A percentile compares a stretch with the other conserved stretches of the same genome.
Conservation (phyloP, 2,329 filamentous ascomycete genomes). For the Eurotiales sp. region DNA sequence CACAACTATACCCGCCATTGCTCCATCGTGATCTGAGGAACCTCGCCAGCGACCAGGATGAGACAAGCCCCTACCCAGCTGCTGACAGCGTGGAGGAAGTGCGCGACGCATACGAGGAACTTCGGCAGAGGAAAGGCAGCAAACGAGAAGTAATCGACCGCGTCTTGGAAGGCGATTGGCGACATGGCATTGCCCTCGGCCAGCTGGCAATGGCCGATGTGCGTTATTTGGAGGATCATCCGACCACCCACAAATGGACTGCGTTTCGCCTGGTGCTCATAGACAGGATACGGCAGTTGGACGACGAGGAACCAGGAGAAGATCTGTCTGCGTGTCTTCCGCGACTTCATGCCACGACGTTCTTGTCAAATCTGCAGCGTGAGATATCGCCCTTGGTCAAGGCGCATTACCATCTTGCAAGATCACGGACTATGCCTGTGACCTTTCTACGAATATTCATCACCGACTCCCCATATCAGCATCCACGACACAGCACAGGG, state of each 20-base stretch:
- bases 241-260: constrained; percentile 50
- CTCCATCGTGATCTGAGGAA: constrained; percentile 46
- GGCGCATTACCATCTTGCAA: constrained; percentile 75
- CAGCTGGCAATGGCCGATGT: constrained; percentile 55
- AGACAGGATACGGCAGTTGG: constrained; percentile 18
- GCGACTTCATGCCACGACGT: constrained; percentile 75
- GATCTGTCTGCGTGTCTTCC: constrained; percentile 50
- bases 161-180: constrained; percentile 56
- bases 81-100: constrained; percentile 63
- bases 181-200: constrained; percentile 51
- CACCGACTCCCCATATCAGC: constrained; percentile 74
- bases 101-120: constrained; percentile 59
- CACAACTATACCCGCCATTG: constrained; percentile 57
- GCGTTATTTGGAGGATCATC: constrained; percentile 52
- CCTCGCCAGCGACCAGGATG: constrained; percentile 53
- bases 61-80: constrained; percentile 67
- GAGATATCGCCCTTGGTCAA: constrained; percentile 76
- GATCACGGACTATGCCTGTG: constrained; percentile 61
- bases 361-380: constrained; percentile 69
- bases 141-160: constrained; percentile 55
- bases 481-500: constrained; percentile 37
- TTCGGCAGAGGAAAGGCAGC: constrained; percentile 53
- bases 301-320: constrained; percentile 17
- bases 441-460: constrained; percentile 75
- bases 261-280: constrained; percentile 45